Conservation (phyloP, 169 alveolate species). For the Cryptosporidium canis region DNA sequence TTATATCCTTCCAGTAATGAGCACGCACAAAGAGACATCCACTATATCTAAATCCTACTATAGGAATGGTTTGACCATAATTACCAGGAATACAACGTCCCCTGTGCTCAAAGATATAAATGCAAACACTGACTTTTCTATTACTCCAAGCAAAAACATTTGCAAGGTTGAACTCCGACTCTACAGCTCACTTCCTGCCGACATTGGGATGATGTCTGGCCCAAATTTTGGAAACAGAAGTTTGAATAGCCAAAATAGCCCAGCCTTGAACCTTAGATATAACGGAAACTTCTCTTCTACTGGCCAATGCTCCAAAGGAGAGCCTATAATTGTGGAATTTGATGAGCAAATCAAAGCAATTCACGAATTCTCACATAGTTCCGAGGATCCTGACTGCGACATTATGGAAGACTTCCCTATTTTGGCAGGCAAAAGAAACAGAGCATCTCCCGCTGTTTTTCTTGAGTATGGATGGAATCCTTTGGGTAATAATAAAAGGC, state of each 20-base stretch:
- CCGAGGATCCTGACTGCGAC: not conserved
- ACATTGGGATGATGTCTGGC: not conserved
- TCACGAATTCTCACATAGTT: not conserved
- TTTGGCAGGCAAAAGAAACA: not conserved
- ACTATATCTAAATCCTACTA: constrained; percentile 14
- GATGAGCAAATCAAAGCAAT: constrained; percentile 41
- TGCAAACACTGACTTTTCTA: constrained; percentile 7
- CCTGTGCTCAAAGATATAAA: not conserved
- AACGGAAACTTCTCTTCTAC: constrained; percentile 16
- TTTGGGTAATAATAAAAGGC: not conserved
- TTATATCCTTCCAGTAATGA: constrained; percentile 8
- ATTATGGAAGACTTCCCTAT: not conserved
- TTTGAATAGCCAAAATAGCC: not conserved
- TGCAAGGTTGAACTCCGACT: constrained; percentile 46
- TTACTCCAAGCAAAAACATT: not conserved
- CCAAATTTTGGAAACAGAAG: not conserved
- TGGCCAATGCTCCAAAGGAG: constrained; percentile 20
- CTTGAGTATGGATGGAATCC: constrained; percentile 53
- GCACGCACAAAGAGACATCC: not conserved
- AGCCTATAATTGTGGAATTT: constrained; percentile 33
- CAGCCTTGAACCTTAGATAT: constrained; percentile 27
- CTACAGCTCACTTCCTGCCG: constrained; percentile 62
- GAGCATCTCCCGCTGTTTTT: constrained; percentile 6
- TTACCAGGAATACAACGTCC: constrained; percentile 21
- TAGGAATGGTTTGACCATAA: constrained; percentile 51